Percentiles rank a stretch among this genome's conserved stretches.
These are phyloP conservation scores for Lupinus albus DNA, from an alignment of 306 rosid genomes.

Conservation along the genomic window DNA sequence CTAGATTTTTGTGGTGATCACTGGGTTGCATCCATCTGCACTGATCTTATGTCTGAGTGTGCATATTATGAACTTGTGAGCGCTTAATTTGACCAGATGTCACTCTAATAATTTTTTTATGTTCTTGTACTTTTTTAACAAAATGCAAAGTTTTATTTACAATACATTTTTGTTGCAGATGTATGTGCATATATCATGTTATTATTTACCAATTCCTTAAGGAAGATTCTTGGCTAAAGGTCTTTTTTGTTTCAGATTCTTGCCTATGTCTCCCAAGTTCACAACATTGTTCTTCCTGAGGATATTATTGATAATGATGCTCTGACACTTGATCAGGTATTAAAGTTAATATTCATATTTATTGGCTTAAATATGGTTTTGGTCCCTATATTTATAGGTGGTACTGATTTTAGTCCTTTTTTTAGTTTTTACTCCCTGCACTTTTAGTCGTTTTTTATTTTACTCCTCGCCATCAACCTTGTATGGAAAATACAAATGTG, in stretches of 20 bases:
- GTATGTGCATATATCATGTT: slow-evolving; percentile 21
- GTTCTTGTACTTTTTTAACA: neutral
- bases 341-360: slow-evolving; percentile 34
- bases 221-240: slow-evolving; percentile 35
- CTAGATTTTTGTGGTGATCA: slow-evolving; percentile 15
- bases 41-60: neutral
- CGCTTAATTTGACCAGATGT: slow-evolving; percentile 7
- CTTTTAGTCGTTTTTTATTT: no score
- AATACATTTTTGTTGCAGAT: slow-evolving; percentile 29
- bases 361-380: neutral
- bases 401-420: no score
- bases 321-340: slow-evolving; percentile 70
- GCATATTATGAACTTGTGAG: neutral
- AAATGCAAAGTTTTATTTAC: neutral
- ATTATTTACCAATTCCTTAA: slow-evolving; percentile 30
- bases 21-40: slow-evolving; percentile 15
- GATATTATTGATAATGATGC: slow-evolving; percentile 61
- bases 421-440: no score
- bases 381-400: no score
- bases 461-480: no score
- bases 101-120: neutral
- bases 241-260: slow-evolving; percentile 61
- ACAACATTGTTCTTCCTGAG: slow-evolving; percentile 75
- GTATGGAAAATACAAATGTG: no score
- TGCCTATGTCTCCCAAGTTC: slow-evolving; percentile 98